phyloP scores from a whole-genome alignment of 495 filamentous ascomycete genomes.

The Xylaria curta region DNA sequence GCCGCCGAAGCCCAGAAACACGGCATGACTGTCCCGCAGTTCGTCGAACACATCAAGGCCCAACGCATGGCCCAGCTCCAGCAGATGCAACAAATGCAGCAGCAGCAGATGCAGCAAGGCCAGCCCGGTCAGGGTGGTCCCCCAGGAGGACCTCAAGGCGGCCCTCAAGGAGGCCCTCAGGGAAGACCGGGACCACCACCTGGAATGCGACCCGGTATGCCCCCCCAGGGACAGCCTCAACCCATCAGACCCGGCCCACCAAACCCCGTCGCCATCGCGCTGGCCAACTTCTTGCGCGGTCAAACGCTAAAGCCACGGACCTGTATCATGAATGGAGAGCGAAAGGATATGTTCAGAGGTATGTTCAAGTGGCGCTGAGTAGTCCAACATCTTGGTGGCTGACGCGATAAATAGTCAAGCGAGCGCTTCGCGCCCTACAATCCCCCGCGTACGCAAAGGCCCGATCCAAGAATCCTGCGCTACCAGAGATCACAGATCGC shows the following conservation, averaged over 20 bases:
- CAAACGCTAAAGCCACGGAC: constrained; percentile 91
- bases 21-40: constrained; percentile 77
- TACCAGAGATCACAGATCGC: constrained; percentile 86
- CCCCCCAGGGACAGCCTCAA: constrained; percentile 54
- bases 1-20: constrained; percentile 75
- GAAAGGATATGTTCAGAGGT: constrained; percentile 99
- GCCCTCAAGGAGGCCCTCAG: constrained; percentile 32
- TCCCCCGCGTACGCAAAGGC: constrained; percentile 88
- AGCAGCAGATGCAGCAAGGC: constrained; percentile 67
- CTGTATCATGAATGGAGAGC: constrained; percentile 92
- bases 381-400: constrained; percentile 1
- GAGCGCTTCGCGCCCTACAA: constrained; percentile 90
- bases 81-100: constrained; percentile 64
- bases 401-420: constrained; percentile 73
- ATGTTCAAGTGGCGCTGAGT: constrained; percentile 24
- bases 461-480: constrained; percentile 83
- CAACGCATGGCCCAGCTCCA: constrained; percentile 66
- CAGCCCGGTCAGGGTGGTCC: constrained; percentile 33
- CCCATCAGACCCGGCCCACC: constrained; percentile 75
- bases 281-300: constrained; percentile 85
- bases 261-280: constrained; percentile 84
- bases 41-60: constrained; percentile 70
- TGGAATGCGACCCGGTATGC: constrained; percentile 40
- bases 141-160: constrained; percentile 41
- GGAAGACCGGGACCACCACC: constrained; percentile 34